Evolutionary conservation across 345 rosid genomes (phyloP), one percentile per base, ranked within the genome.

Genomic region (Ceriops zippeliana): DNA sequence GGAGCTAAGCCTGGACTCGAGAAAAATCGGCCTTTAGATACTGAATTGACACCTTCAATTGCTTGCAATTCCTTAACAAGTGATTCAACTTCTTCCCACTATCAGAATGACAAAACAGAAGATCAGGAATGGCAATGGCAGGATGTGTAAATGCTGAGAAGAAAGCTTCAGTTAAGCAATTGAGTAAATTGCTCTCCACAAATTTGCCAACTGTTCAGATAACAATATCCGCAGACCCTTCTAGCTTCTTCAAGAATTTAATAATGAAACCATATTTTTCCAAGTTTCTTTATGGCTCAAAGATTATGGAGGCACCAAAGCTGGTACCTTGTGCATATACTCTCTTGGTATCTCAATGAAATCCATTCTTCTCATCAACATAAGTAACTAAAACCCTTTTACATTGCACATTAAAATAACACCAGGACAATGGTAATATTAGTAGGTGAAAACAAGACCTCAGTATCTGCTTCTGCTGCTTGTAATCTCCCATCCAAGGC

Each of bases 41-140:
- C 96, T 51, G 89, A 82, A 60, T 82, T 86, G 63, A 95, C 79
- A 37, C 96, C 97, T 78, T 88, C 87, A 74, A 88, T 76, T 84
- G 73, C 74, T 75, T 83, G 84, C 77, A 95, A 80, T 72, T 91
- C 99, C 75, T 86, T 83, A 71, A 95, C 78, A 57, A 95, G 86
- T 49, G 90, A 88, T 69, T 91, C 97, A 38, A 87, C 99, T 64
- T 95, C 99, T 76, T 86, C 66, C 99, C 99, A 95, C 97, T 95
- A 84, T 63, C 67, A 64, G 75, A 63, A 58, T 76, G 73, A 74
- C 58, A 70, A 53, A 61, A 37, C 8, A 68, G 30, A 49, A 51
- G 42, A 54, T 62, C 72, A 66, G 65, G 58, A 73, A 62, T 54
- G 32, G 34, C 30, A 37, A 27, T 62, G 59, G 16, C 16, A 52